phyloP scores from a whole-genome alignment of 164 flowering plant species.

The Protea cynaroides region DNA sequence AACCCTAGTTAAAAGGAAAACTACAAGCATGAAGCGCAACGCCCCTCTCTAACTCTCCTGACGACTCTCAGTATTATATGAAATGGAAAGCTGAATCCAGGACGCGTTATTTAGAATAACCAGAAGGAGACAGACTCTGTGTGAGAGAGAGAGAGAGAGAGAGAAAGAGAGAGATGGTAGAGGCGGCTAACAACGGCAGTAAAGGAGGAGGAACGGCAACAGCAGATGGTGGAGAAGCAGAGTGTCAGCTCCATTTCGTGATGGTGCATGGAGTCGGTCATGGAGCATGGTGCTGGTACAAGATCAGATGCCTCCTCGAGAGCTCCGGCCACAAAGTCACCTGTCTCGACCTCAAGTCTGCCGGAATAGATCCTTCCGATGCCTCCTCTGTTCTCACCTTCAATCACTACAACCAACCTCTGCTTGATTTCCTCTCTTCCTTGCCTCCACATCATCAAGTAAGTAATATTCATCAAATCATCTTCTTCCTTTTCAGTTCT shows the following conservation, averaged over 20 bases:
- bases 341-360: constrained; percentile 58
- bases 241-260: constrained; percentile 43
- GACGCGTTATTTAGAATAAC: no score
- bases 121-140: no score
- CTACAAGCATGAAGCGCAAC: no score
- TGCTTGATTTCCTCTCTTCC: constrained; percentile 44
- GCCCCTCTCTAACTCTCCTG: no score
- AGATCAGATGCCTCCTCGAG: constrained; percentile 53
- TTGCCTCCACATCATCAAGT: constrained; percentile 56
- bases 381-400: constrained; percentile 41
- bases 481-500: not conserved
- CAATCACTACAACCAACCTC: constrained; percentile 63
- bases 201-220: not conserved
- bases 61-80: no score
- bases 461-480: no score
- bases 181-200: not conserved
- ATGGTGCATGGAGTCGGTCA: constrained; percentile 65
- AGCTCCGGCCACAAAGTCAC: constrained; percentile 57
- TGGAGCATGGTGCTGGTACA: constrained; percentile 97
- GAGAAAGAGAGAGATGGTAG: not conserved
- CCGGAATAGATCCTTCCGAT: constrained; percentile 46
- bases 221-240: no score
- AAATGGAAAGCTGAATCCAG: no score
- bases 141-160: not conserved
- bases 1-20: no score